Conservation (phyloP, 768 basidiomycete genomes). For the Lactarius evosmus region DNA sequence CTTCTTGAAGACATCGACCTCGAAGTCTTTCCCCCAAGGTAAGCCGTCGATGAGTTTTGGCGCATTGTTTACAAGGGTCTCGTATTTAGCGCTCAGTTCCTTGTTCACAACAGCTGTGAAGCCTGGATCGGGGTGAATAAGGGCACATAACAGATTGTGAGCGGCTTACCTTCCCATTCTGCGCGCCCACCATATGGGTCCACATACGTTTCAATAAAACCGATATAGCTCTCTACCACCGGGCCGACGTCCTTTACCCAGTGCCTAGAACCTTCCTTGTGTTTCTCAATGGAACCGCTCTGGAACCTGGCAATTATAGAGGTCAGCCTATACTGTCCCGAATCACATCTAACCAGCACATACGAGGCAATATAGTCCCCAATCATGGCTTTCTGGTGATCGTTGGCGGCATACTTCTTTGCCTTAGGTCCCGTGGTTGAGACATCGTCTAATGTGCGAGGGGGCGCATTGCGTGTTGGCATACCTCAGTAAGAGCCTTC, state of each 20-base stretch:
- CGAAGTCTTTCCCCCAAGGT: slow-evolving; percentile 65
- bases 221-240: slow-evolving; percentile 85
- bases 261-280: slow-evolving; percentile 69
- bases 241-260: slow-evolving; percentile 90
- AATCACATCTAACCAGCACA: slow-evolving; percentile 26
- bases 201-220: slow-evolving; percentile 76
- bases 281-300: slow-evolving; percentile 74
- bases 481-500: slow-evolving; percentile 57
- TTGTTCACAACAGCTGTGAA: slow-evolving; percentile 91
- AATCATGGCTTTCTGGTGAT: slow-evolving; percentile 70
- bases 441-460: background rate
- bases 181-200: slow-evolving; percentile 90
- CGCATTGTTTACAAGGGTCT: slow-evolving; percentile 69
- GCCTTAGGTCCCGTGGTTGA: slow-evolving; percentile 49
- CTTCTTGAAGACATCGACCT: slow-evolving; percentile 65
- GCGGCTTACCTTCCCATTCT: slow-evolving; percentile 77
- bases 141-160: background rate
- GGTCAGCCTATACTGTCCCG: background rate
- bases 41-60: slow-evolving; percentile 75
- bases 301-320: slow-evolving; percentile 50
- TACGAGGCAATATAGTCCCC: slow-evolving; percentile 77
- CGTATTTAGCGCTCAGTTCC: slow-evolving; percentile 76
- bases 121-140: slow-evolving; percentile 42
- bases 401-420: slow-evolving; percentile 68
- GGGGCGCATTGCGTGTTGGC: background rate